These are phyloP conservation scores for Metarhizium rileyi DNA, from an alignment of 2,329 filamentous ascomycete genomes.

Conservation along the genomic window DNA sequence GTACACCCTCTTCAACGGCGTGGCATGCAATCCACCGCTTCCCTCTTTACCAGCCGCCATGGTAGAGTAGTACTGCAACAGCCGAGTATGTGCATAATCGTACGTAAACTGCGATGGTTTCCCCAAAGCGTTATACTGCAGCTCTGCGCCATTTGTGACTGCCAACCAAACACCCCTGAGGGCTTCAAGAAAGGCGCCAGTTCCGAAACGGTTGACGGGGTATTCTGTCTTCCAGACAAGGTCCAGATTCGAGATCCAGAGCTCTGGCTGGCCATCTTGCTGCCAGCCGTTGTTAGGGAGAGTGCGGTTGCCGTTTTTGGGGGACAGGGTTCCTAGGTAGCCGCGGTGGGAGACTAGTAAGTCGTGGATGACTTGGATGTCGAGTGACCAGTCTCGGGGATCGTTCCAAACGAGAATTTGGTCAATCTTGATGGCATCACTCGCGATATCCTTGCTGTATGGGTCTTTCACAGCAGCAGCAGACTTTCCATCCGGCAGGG, in stretches of 20 bases:
- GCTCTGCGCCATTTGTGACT: conserved; percentile 52
- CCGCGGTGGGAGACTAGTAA: conserved; percentile 71
- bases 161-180: conserved; percentile 71
- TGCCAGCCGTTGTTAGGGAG: conserved; percentile 73
- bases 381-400: conserved; percentile 89
- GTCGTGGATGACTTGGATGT: conserved; percentile 76
- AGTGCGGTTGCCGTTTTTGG: conserved; percentile 54
- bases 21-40: conserved; percentile 32
- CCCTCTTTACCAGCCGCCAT: conserved; percentile 13
- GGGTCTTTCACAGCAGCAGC: conserved; percentile 21
- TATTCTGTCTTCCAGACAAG: conserved; percentile 82
- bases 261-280: conserved; percentile 64
- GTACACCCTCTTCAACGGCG: conserved; percentile 67
- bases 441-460: conserved; percentile 25
- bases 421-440: conserved; percentile 61
- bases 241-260: conserved; percentile 89
- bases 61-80: conserved; percentile 40
- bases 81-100: conserved; percentile 64
- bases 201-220: conserved; percentile 76
- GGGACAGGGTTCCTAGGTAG: conserved; percentile 68
- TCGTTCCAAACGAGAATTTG: conserved; percentile 94
- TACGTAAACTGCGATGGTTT: conserved; percentile 77
- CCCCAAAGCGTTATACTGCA: conserved; percentile 62
- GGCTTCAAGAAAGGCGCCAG: conserved; percentile 81
- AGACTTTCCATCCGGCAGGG: conserved; percentile 24